These are phyloP conservation scores for Eutrema salsugineum DNA, from an alignment of 441 rosid genomes.

Conservation along the genomic window DNA sequence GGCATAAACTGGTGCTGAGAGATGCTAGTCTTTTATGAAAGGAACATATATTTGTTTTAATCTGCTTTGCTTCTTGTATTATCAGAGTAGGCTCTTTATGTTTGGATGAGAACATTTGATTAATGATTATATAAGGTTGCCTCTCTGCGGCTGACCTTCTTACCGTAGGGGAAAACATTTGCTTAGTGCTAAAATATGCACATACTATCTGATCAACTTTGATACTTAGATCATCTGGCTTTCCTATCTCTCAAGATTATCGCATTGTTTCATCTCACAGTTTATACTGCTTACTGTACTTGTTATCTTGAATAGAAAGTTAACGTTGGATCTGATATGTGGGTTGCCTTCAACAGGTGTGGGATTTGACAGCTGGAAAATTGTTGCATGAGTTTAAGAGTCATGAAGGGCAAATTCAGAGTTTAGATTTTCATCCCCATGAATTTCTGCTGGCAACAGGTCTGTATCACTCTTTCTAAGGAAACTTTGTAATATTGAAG, in stretches of 20 bases:
- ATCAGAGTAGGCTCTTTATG: background rate
- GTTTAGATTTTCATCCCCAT: conserved; percentile 97
- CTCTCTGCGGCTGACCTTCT: background rate
- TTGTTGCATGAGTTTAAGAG: conserved; percentile 90
- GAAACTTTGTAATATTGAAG: background rate
- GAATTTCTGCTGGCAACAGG: conserved; percentile 98
- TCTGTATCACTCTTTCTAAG: conserved; percentile 31
- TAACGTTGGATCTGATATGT: background rate
- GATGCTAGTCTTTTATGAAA: background rate
- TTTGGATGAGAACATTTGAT: background rate
- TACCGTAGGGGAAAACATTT: background rate
- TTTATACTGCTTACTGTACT: conserved; percentile 4
- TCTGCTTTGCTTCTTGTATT: background rate
- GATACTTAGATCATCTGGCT: background rate
- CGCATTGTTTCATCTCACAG: background rate
- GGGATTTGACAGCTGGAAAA: conserved; percentile 99
- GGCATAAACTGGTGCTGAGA: background rate
- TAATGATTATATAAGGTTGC: background rate
- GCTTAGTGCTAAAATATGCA: background rate
- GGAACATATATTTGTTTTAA: background rate
- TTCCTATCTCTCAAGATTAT: background rate
- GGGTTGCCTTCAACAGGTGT: conserved; percentile 49
- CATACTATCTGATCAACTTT: background rate
- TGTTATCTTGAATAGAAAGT: background rate
- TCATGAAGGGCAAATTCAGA: conserved; percentile 93